Conservation (phyloP, 2,329 filamentous ascomycete species). For the Rhexocercosporidium sp. region DNA sequence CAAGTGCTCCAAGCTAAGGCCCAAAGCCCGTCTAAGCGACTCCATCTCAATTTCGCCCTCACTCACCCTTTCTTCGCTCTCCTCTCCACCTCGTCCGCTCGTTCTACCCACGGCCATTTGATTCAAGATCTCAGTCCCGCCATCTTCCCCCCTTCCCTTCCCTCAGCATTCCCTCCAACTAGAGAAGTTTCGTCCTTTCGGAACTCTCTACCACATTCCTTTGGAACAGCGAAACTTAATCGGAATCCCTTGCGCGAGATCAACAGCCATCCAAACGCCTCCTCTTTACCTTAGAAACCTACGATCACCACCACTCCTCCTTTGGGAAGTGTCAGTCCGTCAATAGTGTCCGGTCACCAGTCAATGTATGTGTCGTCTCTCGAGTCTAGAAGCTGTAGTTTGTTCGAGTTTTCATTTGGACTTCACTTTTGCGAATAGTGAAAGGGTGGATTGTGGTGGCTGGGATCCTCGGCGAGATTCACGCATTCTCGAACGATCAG, state of each 20-base stretch:
- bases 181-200: constrained; percentile 36
- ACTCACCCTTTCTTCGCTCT: not conserved
- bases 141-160: constrained; percentile 19
- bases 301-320: constrained; percentile 10
- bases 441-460: not conserved
- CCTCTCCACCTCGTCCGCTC: constrained; percentile 10
- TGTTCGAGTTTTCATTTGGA: not conserved
- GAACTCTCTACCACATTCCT: constrained; percentile 44
- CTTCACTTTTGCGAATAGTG: not conserved
- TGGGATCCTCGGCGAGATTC: not conserved
- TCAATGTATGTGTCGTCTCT: constrained; percentile 30
- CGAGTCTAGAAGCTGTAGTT: not conserved
- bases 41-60: constrained; percentile 5
- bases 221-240: constrained; percentile 40
- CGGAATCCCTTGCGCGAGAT: constrained; percentile 3
- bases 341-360: constrained; percentile 22
- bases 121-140: constrained; percentile 27
- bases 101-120: constrained; percentile 22
- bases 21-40: not conserved
- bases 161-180: constrained; percentile 43
- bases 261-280: not conserved
- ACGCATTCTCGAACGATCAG: constrained; percentile 8
- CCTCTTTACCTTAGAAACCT: constrained; percentile 8
- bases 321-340: not conserved
- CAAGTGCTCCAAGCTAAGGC: not conserved